Evolutionary conservation across 2,329 filamentous ascomycete species (phyloP), one percentile per base, ranked within the genome.

Genomic region (Plenodomus biglobosus): DNA sequence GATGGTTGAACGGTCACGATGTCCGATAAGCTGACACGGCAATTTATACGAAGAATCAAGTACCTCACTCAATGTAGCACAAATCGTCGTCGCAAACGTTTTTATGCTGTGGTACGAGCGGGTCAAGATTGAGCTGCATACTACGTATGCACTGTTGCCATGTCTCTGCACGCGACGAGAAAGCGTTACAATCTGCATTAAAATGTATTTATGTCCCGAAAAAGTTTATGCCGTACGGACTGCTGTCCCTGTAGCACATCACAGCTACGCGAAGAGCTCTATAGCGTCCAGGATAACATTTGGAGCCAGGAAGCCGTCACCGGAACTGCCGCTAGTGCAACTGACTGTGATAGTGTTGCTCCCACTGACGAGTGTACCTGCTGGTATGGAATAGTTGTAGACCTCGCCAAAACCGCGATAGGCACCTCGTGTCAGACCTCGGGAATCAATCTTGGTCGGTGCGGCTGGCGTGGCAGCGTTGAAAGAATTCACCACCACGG

Each of bases 401-500:
- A 86, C 77, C 57, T 88, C 84, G 3, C 84, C 84, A 44, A 76
- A 73, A 0, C 85, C 85, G 7, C 83, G 75, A 60, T 87, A 87
- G 0, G 83, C 83, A 10, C 85, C 85, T 11, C 85, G 75, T 0
- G 85, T 87, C 1, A 87, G 77, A 11, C 85, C 85, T 15, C 85
- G 77, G 3, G 80, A 84, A 63, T 87, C 78, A 40, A 88, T 82
- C 69, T 85, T 85, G 8, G 74, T 77, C 0, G 85, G 85, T 0
- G 82, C 80, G 2, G 74, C 64, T 1, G 81, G 82, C 0, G 74
- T 72, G 0, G 75, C 51, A 1, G 75, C 76, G 8, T 65, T 74
- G 67, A 77, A 85, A 32, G 71, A 73, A 58, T 86, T 86, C 40
- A 86, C 75, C n/a, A 68, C 76, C 10, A 78, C 78, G 35, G 77